phyloP scores from a whole-genome alignment of 1,139 yeast species.

The Saccharomyces hybrid region DNA sequence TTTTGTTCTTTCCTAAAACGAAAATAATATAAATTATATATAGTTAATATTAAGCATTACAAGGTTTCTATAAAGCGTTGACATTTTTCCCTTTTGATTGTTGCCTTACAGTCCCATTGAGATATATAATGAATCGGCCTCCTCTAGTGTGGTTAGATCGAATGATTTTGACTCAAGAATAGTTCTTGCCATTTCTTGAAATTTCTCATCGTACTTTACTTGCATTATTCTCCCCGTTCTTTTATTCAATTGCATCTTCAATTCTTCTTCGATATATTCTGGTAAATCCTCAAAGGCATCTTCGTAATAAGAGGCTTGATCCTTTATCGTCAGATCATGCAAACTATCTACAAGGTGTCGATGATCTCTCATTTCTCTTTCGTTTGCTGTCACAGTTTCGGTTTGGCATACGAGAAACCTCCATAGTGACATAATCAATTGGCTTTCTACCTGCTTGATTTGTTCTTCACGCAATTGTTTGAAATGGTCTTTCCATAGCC shows the following conservation, averaged over 20 bases:
- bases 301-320: constrained; percentile 18
- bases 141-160: constrained; percentile 63
- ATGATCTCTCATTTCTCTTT: constrained; percentile 16
- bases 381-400: constrained; percentile 10
- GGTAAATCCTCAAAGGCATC: constrained; percentile 29
- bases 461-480: constrained; percentile 13
- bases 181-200: constrained; percentile 64
- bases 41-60: constrained; percentile 5
- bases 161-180: constrained; percentile 42
- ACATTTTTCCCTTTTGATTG: constrained; percentile 2
- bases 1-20: not conserved
- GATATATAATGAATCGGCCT: constrained; percentile 65
- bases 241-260: constrained; percentile 10
- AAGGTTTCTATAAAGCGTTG: not conserved
- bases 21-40: constrained; percentile 2
- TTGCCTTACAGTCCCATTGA: constrained; percentile 47
- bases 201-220: constrained; percentile 47
- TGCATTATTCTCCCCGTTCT: constrained; percentile 22
- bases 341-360: constrained; percentile 20
- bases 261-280: constrained; percentile 20
- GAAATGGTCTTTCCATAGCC: constrained; percentile 21
- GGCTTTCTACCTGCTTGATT: constrained; percentile 23
- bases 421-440: constrained; percentile 26
- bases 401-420: constrained; percentile 21
- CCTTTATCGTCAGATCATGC: constrained; percentile 16